Percentiles rank a stretch among this genome's conserved stretches.
Conservation (phyloP, 2,329 filamentous ascomycete species). For the Aspergillus tamarii region DNA sequence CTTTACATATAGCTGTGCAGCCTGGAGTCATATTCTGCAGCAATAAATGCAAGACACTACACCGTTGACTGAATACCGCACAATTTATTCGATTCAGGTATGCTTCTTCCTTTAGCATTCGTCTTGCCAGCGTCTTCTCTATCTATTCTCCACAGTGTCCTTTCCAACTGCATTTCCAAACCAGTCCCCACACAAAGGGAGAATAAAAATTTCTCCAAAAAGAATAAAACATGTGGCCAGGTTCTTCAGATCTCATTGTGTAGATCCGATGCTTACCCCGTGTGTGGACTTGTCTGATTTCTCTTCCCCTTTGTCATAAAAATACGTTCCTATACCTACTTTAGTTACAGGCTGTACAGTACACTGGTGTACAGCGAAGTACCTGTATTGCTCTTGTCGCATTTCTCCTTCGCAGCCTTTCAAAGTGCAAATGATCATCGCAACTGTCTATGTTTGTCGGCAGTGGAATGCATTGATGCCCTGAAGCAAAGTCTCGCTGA, state of each 20-base stretch:
- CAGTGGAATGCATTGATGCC: conserved; percentile 9
- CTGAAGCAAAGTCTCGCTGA: conserved; percentile 9
- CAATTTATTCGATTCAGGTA: conserved; percentile 12
- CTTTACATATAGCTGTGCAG: conserved; percentile 23
- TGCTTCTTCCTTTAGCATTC: conserved; percentile 15
- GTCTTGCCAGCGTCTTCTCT: not conserved
- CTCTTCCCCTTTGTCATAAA: not conserved
- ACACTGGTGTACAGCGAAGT: not conserved
- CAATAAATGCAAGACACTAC: conserved; percentile 26
- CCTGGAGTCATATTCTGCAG: conserved; percentile 19
- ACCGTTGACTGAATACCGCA: conserved; percentile 7
- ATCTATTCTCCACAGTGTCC: not conserved
- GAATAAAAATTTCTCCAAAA: not conserved
- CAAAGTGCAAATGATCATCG: not conserved
- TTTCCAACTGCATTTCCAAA: not conserved
- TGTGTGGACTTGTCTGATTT: not conserved
- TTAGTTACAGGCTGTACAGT: not conserved
- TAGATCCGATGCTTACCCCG: not conserved
- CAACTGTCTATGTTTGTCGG: not conserved
- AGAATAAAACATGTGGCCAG: not conserved
- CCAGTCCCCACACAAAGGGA: not conserved
- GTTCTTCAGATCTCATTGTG: conserved; percentile 2
- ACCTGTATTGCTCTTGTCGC: not conserved
- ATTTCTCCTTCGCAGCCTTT: not conserved
- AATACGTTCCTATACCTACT: not conserved